Evolutionary conservation across 805 yeast species (phyloP).

Genomic region (Metschnikowia henanensis): DNA sequence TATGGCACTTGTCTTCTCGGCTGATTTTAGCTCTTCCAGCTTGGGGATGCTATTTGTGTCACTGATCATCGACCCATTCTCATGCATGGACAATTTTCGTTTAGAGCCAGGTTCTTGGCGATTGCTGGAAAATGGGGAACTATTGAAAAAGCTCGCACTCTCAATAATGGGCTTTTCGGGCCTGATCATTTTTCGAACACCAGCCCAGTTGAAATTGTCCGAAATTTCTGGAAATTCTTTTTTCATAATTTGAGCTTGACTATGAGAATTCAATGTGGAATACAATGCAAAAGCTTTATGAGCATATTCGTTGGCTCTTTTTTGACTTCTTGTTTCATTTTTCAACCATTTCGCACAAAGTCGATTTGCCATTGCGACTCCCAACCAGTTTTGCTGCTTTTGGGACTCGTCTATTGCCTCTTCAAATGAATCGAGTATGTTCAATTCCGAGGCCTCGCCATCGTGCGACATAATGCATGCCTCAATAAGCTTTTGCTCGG

Average conservation of each 20-base stretch:
- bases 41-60: conserved; percentile 5
- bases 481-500: conserved; percentile 35
- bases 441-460: conserved; percentile 27
- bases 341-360: conserved; percentile 44
- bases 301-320: conserved; percentile 36
- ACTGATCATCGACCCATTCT: not conserved
- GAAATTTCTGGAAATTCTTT: conserved; percentile 28
- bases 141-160: conserved; percentile 10
- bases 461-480: conserved; percentile 28
- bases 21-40: conserved; percentile 5
- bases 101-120: not conserved
- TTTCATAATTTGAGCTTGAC: conserved; percentile 25
- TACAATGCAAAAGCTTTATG: conserved; percentile 37
- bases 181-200: conserved; percentile 20
- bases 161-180: conserved; percentile 5
- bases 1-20: not conserved
- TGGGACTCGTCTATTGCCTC: conserved; percentile 43
- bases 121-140: not conserved
- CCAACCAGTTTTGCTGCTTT: conserved; percentile 30
- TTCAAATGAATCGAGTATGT: conserved; percentile 44
- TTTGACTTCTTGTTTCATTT: conserved; percentile 21
- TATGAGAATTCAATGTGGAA: conserved; percentile 27
- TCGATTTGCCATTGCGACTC: conserved; percentile 41
- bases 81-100: not conserved
- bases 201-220: conserved; percentile 32